These are phyloP conservation scores for Ulvella scutata DNA, from an alignment of 139 green algal genomes.

Conservation along the genomic window DNA sequence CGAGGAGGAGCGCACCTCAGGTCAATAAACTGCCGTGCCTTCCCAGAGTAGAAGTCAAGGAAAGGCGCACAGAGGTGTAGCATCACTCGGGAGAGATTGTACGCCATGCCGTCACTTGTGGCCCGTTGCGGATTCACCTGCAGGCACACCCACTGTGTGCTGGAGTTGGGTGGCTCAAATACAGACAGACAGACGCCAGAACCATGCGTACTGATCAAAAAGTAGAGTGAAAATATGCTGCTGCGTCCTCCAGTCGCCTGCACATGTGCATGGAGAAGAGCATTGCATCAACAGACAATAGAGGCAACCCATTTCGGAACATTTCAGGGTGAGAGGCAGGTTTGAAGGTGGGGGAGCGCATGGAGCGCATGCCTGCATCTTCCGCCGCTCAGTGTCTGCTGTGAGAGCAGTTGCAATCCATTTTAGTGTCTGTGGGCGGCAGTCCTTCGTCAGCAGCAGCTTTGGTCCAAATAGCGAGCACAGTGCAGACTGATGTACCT, in stretches of 20 bases:
- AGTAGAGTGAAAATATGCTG: too few species aligned
- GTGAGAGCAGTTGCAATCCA: background rate
- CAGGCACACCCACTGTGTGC: too few species aligned
- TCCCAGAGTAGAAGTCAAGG: constrained; percentile 31
- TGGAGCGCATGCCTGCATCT: too few species aligned
- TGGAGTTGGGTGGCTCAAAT: too few species aligned
- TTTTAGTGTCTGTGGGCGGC: background rate
- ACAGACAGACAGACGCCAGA: too few species aligned
- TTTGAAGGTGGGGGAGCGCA: too few species aligned
- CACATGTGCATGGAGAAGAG: too few species aligned
- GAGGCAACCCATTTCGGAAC: too few species aligned
- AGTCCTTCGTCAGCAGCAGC: background rate
- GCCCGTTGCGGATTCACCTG: background rate
- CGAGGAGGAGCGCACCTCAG: background rate
- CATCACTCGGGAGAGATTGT: constrained; percentile 64
- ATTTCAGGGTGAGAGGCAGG: too few species aligned
- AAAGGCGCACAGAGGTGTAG: constrained; percentile 77
- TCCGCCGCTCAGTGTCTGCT: background rate
- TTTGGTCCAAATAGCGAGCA: background rate
- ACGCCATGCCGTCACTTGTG: constrained; percentile 59
- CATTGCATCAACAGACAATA: too few species aligned
- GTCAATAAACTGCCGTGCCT: background rate
- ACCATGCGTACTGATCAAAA: too few species aligned
- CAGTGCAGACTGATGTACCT: background rate
- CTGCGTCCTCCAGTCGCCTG: too few species aligned